A percentile compares a stretch with the other conserved stretches of the same genome.
These are phyloP conservation scores for Phyllosticta citrichinensis DNA, from an alignment of 2,329 filamentous ascomycete species.

Conservation along the genomic window DNA sequence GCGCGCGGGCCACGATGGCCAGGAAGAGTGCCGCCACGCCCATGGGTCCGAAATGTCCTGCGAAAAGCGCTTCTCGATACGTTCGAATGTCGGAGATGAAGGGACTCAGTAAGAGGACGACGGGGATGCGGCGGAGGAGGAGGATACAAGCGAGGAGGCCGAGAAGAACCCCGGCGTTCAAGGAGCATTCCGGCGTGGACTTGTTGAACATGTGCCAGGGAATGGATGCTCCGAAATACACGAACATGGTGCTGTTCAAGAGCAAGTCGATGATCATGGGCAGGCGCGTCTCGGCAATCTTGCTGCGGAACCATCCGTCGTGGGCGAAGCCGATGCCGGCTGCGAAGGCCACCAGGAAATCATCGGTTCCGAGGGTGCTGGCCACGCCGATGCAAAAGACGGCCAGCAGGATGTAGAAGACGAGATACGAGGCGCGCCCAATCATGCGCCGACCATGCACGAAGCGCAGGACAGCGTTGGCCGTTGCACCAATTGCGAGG, in stretches of 20 bases:
- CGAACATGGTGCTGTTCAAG: slow-evolving; percentile 46
- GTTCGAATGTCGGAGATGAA: slow-evolving; percentile 41
- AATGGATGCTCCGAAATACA: slow-evolving; percentile 47
- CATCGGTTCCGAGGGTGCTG: slow-evolving; percentile 42
- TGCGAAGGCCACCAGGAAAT: slow-evolving; percentile 48
- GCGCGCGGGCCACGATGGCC: slow-evolving; percentile 44
- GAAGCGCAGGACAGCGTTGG: slow-evolving; percentile 41
- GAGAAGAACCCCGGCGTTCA: slow-evolving; percentile 36
- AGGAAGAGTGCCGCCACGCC: slow-evolving; percentile 48
- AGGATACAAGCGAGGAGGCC: slow-evolving; percentile 40
- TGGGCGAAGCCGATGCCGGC: slow-evolving; percentile 46
- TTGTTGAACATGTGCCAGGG: slow-evolving; percentile 38
- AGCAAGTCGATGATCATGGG: slow-evolving; percentile 45
- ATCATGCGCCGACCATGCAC: slow-evolving; percentile 37
- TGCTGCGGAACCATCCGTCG: slow-evolving; percentile 42
- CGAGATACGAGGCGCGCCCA: slow-evolving; percentile 40
- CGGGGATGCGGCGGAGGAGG: slow-evolving; percentile 42
- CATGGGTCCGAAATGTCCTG: slow-evolving; percentile 49
- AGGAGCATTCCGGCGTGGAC: slow-evolving; percentile 15
- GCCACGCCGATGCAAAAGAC: slow-evolving; percentile 43
- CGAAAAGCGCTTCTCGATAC: slow-evolving; percentile 43
- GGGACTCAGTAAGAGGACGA: slow-evolving; percentile 39
- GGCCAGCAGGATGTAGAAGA: slow-evolving; percentile 47
- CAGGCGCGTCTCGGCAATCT: slow-evolving; percentile 31
- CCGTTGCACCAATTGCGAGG: slow-evolving; percentile 35